phyloP scores from a whole-genome alignment of 495 filamentous ascomycete species.

The Astrothelium subdiscretum region DNA sequence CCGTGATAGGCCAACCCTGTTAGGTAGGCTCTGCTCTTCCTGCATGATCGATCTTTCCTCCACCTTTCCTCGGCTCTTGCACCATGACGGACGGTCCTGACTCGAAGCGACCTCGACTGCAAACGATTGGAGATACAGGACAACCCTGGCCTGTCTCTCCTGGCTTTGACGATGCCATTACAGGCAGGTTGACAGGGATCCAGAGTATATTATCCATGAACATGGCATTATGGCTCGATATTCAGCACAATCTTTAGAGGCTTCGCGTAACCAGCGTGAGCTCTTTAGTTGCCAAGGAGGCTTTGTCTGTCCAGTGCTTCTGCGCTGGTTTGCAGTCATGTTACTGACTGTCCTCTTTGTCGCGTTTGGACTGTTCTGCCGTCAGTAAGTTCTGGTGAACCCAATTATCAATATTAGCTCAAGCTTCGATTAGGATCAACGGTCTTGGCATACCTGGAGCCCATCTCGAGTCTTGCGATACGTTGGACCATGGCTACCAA shows the following conservation, averaged over 20 bases:
- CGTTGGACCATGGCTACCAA: constrained; percentile 49
- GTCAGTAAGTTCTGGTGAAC: background rate
- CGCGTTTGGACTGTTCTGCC: background rate
- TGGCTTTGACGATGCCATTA: background rate
- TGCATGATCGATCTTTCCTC: too few relatives aligned
- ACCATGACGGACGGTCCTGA: background rate
- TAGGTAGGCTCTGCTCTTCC: too few relatives aligned
- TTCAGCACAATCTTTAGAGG: background rate
- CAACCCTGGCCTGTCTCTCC: background rate
- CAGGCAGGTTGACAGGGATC: background rate
- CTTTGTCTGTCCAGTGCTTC: too few relatives aligned
- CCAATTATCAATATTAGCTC: background rate
- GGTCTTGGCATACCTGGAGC: background rate
- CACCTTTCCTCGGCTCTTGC: too few relatives aligned
- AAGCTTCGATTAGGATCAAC: background rate
- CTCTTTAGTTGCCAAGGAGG: too few relatives aligned
- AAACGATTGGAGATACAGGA: background rate
- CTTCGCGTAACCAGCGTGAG: background rate
- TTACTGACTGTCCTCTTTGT: background rate
- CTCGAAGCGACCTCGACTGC: background rate
- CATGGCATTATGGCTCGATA: background rate
- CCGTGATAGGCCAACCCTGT: too few relatives aligned
- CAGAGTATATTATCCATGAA: too few relatives aligned
- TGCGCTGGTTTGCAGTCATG: background rate
- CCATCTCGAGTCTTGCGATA: constrained; percentile 39